Base-by-base conservation (phyloP, 2,329 filamentous ascomycete genomes). In the Triangularia verruculosa region DNA sequence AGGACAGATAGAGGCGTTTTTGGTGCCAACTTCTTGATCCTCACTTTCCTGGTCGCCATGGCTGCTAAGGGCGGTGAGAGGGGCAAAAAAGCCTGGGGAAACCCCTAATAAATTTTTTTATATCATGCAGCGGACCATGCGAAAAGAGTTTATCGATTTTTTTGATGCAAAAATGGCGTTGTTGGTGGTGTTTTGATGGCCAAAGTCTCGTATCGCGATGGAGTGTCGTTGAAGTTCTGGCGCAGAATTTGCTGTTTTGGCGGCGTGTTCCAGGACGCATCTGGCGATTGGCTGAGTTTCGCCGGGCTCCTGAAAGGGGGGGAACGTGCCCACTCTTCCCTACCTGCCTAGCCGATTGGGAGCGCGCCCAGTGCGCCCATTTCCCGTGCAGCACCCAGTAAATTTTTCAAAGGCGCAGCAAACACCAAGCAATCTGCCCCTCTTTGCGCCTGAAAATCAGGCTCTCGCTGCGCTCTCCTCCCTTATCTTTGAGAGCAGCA, bases 1-100 rank as follows among this genome's bases (percentile, higher is more conserved):
- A 97, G 86, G 72, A 99, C 89, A 65, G 89, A 89, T 74, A 97
- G 88, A 72, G 88, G 88, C 76, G 93, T 92, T 82, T 96, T 96
- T 74, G 91, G 87, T 79, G 90, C 95, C 78, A 97, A 86, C 83
- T 98, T 98, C 82, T 92, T 90, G 83, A 91, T 89, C 76, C 90
- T 86, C 76, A 92, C 87, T 79, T 89, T 89, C 78, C 87, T 80
- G 74, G 83, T 85, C 70, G 83, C 83, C 84, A 87, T 87, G 80
- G 75, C 80, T 79, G 74, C 73, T 75, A 76, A 74, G 72, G 72
- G 68, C 68, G 67, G 72, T 71, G 66, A 68, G 62, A 69, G 69
- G 64, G 70, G 72, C 70, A 68, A 73, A 74, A 76, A 77, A 76
- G 76, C 76, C 76, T 78, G 80, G 82, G 81, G 86, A 85, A 84